Evolutionary conservation across 2,329 filamentous ascomycete genomes (phyloP).

Genomic region (Sphaerostilbella broomeana): DNA sequence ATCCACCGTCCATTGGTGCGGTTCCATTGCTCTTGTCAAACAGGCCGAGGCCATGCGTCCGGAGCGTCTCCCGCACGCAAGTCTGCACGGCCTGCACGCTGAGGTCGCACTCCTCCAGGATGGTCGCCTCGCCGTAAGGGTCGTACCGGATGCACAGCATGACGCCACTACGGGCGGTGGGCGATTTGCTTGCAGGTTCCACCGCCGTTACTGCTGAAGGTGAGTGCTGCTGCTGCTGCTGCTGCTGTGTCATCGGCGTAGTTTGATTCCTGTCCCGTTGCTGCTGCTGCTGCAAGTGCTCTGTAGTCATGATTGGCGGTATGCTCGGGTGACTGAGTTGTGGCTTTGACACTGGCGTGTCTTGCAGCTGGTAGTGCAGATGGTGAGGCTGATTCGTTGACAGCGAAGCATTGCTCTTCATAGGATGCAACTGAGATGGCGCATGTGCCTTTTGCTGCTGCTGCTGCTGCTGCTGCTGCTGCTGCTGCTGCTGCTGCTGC

Average conservation of each 20-base stretch:
- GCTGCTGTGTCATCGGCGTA: not conserved
- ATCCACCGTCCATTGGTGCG: not conserved
- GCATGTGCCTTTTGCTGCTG: too few species aligned
- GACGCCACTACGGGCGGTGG: conserved; percentile 8
- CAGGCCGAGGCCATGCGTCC: conserved; percentile 10
- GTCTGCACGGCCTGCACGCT: conserved; percentile 29
- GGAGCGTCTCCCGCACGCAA: conserved; percentile 18
- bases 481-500: too few species aligned
- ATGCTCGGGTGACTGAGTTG: too few species aligned
- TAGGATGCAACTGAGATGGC: too few species aligned
- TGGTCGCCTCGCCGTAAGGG: conserved; percentile 24
- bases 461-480: too few species aligned
- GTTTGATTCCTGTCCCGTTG: not conserved
- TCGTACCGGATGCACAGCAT: conserved; percentile 23
- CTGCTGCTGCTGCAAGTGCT: not conserved
- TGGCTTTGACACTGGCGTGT: not conserved
- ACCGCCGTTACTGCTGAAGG: not conserved
- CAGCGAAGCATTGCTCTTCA: too few species aligned
- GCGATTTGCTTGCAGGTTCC: not conserved
- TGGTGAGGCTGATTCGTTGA: not conserved
- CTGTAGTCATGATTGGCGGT: too few species aligned
- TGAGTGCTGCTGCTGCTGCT: not conserved
- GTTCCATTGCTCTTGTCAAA: not conserved
- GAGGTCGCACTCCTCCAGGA: conserved; percentile 23
- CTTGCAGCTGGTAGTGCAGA: not conserved